phyloP scores from a whole-genome alignment of 495 filamentous ascomycete genomes.

The Penicillium cosmopolitanum region DNA sequence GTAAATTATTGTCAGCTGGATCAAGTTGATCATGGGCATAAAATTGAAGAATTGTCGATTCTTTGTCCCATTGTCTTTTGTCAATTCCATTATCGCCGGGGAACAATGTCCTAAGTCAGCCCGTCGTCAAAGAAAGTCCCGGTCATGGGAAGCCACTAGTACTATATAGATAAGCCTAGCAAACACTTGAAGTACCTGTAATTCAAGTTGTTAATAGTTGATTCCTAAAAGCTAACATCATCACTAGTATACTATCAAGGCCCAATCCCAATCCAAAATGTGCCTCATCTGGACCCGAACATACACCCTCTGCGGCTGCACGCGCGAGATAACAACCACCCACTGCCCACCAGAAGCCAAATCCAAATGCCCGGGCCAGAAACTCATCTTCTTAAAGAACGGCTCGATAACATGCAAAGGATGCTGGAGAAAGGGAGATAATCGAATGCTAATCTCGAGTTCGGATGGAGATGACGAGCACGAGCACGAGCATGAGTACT shows the following conservation, averaged over 20 bases:
- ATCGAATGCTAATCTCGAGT: neutral
- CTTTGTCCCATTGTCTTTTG: no score
- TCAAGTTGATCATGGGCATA: no score
- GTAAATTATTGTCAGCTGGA: no score
- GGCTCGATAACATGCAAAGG: slow-evolving; percentile 19
- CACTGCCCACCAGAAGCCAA: slow-evolving; percentile 9
- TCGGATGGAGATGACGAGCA: neutral
- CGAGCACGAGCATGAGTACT: neutral
- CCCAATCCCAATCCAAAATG: slow-evolving; percentile 12
- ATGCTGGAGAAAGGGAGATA: slow-evolving; percentile 24
- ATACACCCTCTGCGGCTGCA: slow-evolving; percentile 31
- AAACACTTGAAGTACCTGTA: no score
- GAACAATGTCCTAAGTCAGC: no score
- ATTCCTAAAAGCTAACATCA: no score
- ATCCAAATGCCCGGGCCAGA: slow-evolving; percentile 10
- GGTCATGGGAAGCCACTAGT: no score
- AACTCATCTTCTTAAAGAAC: slow-evolving; percentile 8
- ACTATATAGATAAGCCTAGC: no score
- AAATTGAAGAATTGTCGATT: no score
- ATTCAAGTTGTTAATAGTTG: no score
- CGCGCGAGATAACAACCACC: slow-evolving; percentile 10
- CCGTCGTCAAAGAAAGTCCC: no score
- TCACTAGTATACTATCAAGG: neutral
- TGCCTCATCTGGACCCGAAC: slow-evolving; percentile 20
- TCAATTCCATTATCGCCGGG: no score